Evolutionary conservation across 1,139 yeast species (phyloP), one percentile per base, ranked within the genome.

Genomic region (Magnusiomyces paraingens): DNA sequence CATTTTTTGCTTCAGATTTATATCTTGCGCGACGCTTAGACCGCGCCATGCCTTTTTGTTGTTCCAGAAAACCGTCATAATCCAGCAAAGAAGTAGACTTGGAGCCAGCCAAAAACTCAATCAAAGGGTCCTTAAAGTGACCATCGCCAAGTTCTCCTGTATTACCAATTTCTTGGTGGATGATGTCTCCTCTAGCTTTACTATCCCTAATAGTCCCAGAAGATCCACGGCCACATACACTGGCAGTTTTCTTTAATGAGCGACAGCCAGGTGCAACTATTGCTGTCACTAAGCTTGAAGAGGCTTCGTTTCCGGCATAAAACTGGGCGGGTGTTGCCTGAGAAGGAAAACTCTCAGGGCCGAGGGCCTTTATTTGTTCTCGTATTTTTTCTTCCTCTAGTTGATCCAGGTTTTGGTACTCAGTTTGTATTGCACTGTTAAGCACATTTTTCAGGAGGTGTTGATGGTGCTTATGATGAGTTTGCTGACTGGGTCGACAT

Each of bases 301-400:
- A 50, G 6, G 51, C 45, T 17, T 55, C 57, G 40, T 55, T 55
- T 2, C 57, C 57, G 10, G 55, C 52, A 41, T 55, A 55, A 38
- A 55, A 55, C 46, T 49, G 51, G 15, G 53, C 57, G 4, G 55
- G 43, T n/a, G 52, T 53, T n/a, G n/a, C n/a, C n/a, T n/a, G n/a
- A n/a, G n/a, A n/a, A n/a, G n/a, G n/a, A n/a, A n/a, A n/a, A n/a
- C n/a, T n/a, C n/a, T n/a, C n/a, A n/a, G n/a, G n/a, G n/a, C n/a
- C n/a, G n/a, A n/a, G n/a, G n/a, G n/a, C n/a, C n/a, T n/a, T n/a
- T n/a, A n/a, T n/a, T n/a, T n/a, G n/a, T n/a, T n/a, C n/a, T n/a
- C 21, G 50, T 50, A 35, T 26, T 26, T 21, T 35, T 15, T 20
- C 20, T 20, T 21, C 46, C 41, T 26, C n/a, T n/a, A n/a, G n/a